Percentiles rank a stretch among this genome's conserved stretches.
Evolutionary conservation across 1,284 basidiomycete species (phyloP).

Genomic region (Trametes polyzona): DNA sequence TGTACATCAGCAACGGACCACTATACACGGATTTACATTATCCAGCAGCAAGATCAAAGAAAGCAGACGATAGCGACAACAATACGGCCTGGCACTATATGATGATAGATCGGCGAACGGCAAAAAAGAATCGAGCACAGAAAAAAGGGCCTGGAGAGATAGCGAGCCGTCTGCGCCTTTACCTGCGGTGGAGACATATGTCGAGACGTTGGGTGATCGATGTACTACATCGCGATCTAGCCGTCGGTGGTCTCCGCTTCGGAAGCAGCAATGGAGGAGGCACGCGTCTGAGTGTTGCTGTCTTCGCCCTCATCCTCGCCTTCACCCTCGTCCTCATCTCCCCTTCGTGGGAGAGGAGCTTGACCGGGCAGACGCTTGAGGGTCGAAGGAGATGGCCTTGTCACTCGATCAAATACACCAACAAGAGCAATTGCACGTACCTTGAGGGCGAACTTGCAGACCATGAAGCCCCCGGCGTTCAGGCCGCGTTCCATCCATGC

Average conservation of each 20-base stretch:
- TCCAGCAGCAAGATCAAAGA: neutral
- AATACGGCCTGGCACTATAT: neutral
- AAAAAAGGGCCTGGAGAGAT: neutral
- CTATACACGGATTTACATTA: neutral
- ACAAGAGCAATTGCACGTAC: slow-evolving; percentile 45
- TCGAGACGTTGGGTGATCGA: too few species aligned
- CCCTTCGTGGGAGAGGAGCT: slow-evolving; percentile 44
- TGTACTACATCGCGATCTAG: neutral
- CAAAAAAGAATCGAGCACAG: too few species aligned
- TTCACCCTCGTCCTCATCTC: slow-evolving; percentile 8
- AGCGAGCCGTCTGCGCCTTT: too few species aligned
- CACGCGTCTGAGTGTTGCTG: neutral
- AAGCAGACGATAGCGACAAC: neutral
- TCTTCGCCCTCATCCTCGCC: slow-evolving; percentile 12
- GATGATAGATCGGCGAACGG: neutral
- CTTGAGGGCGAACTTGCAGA: slow-evolving; percentile 82
- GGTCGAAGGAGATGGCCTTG: neutral
- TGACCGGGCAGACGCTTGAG: slow-evolving; percentile 66
- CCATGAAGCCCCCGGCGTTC: slow-evolving; percentile 64
- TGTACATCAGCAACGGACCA: neutral
- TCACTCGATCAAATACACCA: neutral
- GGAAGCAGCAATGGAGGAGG: neutral
- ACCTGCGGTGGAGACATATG: too few species aligned
- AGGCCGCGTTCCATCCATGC: slow-evolving; percentile 73
- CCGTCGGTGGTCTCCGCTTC: neutral